phyloP scores from a whole-genome alignment of 805 yeast species.

The Hanseniaspora lindneri region DNA sequence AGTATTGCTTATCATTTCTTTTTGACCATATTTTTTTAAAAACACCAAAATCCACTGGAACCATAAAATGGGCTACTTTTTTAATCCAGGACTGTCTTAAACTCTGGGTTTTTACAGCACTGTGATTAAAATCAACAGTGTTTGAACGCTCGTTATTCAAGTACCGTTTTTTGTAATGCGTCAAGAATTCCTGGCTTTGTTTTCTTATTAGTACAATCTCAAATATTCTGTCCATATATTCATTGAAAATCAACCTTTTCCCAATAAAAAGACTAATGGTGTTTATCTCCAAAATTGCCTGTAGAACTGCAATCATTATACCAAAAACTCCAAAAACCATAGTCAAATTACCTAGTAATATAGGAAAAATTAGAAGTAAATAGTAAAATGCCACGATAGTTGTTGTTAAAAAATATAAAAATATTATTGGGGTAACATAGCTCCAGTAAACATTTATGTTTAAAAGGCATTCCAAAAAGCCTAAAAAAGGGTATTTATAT shows the following conservation, averaged over 20 bases:
- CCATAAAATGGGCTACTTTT: background rate
- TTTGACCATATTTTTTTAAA: constrained; percentile 10
- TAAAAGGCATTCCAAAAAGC: constrained; percentile 22
- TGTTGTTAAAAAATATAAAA: constrained; percentile 22
- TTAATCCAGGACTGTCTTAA: background rate
- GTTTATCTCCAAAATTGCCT: constrained; percentile 26
- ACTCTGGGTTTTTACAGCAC: background rate
- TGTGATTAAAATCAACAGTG: background rate
- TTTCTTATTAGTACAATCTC: constrained; percentile 20
- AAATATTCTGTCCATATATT: constrained; percentile 22
- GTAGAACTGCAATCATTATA: constrained; percentile 24
- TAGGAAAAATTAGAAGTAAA: constrained; percentile 25
- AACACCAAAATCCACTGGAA: background rate
- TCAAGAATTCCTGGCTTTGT: constrained; percentile 19
- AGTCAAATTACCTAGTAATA: constrained; percentile 22
- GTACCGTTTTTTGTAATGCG: constrained; percentile 7
- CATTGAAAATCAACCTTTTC: constrained; percentile 22
- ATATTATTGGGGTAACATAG: constrained; percentile 22
- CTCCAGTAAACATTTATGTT: constrained; percentile 24
- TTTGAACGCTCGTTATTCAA: background rate
- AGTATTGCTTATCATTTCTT: constrained; percentile 17
- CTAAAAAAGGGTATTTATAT: constrained; percentile 24
- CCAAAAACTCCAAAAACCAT: constrained; percentile 28
- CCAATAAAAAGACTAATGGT: constrained; percentile 23
- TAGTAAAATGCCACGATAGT: constrained; percentile 20